Evolutionary conservation across 1,139 yeast genomes (phyloP), one percentile per base, ranked within the genome.

Genomic region (Lodderomyces jiufengensis): DNA sequence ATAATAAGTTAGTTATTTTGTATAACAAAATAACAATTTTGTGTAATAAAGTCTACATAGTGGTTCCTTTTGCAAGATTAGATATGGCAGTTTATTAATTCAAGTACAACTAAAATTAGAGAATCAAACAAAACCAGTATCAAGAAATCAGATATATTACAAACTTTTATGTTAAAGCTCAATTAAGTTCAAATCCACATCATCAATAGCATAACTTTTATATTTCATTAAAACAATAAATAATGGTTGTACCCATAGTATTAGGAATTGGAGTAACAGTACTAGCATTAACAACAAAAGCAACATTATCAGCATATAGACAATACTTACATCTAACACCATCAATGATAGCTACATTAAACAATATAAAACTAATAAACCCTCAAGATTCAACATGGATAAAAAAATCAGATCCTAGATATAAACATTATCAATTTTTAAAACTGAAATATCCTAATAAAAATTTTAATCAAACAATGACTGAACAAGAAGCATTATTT

Each of bases 401-500:
- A 12, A 32, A 41, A 37, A 40, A 40, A 32, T 28, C 45, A 2
- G 50, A 52, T 39, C 39, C 50, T 28, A 43, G 46, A 29, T 56
- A 58, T 45, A 46, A 49, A 9, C 57, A 55, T 24, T 57, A 54
- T 40, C 38, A 44, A 41, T 44, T 54, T 38, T 46, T 66, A 37
- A 50, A 58, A 40, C 44, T 47, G 26, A 50, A 49, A 37, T 76
- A 73, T 45, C 62, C 69, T n/a, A 62, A 59, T 38, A 59, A 52
- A 34, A 81, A 83, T 1, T 80, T 80, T 43, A 55, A 57, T 16
- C 50, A 54, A 3, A 64, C 60, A 16, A 78, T 80, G 83, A 77
- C 77, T 2, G 83, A 78, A 44, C 66, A 66, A 39, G 86, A 80
- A 45, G 85, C 85, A 2, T 55, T 78, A 26, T 55, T 69, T 39